Percentiles rank a stretch among this genome's conserved stretches.
Conservation (phyloP, 108 stramenopile genomes). For the Stephanodiscus triporus region DNA sequence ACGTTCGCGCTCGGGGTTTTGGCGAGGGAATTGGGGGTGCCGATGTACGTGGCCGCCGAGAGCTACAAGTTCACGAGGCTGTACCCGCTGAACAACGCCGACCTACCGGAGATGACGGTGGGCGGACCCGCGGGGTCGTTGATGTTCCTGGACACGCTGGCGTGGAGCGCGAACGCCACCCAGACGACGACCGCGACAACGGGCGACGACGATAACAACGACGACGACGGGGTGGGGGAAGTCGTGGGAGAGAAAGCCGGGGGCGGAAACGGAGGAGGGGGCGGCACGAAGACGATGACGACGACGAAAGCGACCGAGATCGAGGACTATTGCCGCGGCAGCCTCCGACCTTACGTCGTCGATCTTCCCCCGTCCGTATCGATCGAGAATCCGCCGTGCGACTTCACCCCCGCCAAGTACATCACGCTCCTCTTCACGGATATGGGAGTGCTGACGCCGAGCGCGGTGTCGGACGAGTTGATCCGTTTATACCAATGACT, state of each 20-base stretch:
- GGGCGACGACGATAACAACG: slow-evolving; percentile 10
- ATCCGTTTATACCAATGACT: slow-evolving; percentile 80
- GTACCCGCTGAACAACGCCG: slow-evolving; percentile 93
- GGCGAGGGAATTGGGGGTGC: slow-evolving; percentile 90
- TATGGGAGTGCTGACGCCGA: slow-evolving; percentile 95
- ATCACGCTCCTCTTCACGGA: slow-evolving; percentile 98
- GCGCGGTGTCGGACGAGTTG: slow-evolving; percentile 97
- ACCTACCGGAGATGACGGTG: slow-evolving; percentile 67
- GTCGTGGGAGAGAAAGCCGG: too few relatives aligned
- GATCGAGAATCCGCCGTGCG: slow-evolving; percentile 78
- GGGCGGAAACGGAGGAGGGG: too few relatives aligned
- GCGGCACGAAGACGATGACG: neutral
- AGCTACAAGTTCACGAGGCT: slow-evolving; percentile 97
- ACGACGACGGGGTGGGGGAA: too few relatives aligned
- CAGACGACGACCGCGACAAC: neutral
- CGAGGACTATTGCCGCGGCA: neutral
- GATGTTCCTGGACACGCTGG: slow-evolving; percentile 64
- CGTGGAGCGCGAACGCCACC: slow-evolving; percentile 36
- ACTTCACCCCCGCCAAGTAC: slow-evolving; percentile 96
- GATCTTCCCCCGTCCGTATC: slow-evolving; percentile 62
- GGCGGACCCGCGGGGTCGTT: slow-evolving; percentile 30
- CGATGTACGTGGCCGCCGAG: slow-evolving; percentile 98
- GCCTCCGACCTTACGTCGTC: slow-evolving; percentile 19
- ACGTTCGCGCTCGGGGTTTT: slow-evolving; percentile 87
- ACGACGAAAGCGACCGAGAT: slow-evolving; percentile 4